These are phyloP conservation scores for Cardamine resedifolia DNA, from an alignment of 345 rosid genomes.

Conservation along the genomic window DNA sequence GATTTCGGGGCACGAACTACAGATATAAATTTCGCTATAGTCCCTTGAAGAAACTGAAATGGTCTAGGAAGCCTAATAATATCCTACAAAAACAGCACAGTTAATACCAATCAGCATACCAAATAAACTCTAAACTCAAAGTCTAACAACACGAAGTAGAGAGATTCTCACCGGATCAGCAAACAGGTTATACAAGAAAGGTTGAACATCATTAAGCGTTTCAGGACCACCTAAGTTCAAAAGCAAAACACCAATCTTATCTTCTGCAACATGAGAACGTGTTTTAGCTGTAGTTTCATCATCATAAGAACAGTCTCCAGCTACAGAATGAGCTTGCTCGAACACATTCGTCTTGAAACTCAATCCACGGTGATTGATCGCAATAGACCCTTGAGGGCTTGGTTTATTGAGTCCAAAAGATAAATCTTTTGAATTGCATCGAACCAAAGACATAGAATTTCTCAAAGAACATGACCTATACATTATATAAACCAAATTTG, in stretches of 20 bases:
- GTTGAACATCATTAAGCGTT: constrained; percentile 81
- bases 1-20: constrained; percentile 83
- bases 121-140: background rate
- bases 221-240: constrained; percentile 91
- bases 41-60: constrained; percentile 78
- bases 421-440: constrained; percentile 21
- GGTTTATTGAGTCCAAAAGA: constrained; percentile 17
- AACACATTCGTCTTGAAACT: constrained; percentile 41
- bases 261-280: constrained; percentile 46
- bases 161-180: constrained; percentile 80
- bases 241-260: constrained; percentile 78
- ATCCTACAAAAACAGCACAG: constrained; percentile 50
- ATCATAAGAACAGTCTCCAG: constrained; percentile 41
- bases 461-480: constrained; percentile 32
- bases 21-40: constrained; percentile 80
- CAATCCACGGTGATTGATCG: constrained; percentile 18
- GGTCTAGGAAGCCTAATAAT: constrained; percentile 84
- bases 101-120: background rate
- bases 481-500: constrained; percentile 10
- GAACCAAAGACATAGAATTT: constrained; percentile 20
- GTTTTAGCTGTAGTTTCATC: constrained; percentile 37
- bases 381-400: constrained; percentile 22
- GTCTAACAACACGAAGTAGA: background rate
- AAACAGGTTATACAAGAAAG: constrained; percentile 82
- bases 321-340: constrained; percentile 42